These are phyloP conservation scores for Blastocystis sp. DNA, from an alignment of 352 stramenopile species.

Conservation along the genomic window DNA sequence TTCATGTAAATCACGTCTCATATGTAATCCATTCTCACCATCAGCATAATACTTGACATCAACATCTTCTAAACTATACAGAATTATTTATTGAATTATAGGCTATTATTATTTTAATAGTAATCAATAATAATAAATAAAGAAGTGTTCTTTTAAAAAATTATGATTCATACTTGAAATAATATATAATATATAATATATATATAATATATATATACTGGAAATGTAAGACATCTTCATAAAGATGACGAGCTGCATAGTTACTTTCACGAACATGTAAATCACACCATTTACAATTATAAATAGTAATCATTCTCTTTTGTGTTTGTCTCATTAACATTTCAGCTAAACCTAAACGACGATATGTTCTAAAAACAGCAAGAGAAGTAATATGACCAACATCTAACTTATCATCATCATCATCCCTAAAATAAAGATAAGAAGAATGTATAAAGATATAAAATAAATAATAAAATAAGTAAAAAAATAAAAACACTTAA, in stretches of 20 bases:
- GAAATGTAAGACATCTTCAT: conserved; percentile 86
- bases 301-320: conserved; percentile 75
- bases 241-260: conserved; percentile 86
- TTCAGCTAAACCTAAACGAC: conserved; percentile 84
- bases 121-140: background rate
- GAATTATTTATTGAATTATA: conserved; percentile 9
- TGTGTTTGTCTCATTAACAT: conserved; percentile 79
- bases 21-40: conserved; percentile 95
- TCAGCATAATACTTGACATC: conserved; percentile 98
- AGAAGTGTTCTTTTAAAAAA: background rate
- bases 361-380: conserved; percentile 79
- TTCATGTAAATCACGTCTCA: conserved; percentile 61
- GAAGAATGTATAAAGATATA: conserved; percentile 13
- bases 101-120: conserved; percentile 28
- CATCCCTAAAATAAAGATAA: conserved; percentile 41
- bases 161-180: background rate
- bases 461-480: background rate
- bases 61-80: conserved; percentile 54
- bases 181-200: background rate
- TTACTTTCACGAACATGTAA: conserved; percentile 96
- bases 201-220: conserved; percentile 50
- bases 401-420: conserved; percentile 37
- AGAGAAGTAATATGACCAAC: conserved; percentile 97
- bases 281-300: conserved; percentile 90
- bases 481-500: conserved; percentile 1